Conservation (phyloP, 2,329 filamentous ascomycete species). For the Aplosporella prunicola region DNA sequence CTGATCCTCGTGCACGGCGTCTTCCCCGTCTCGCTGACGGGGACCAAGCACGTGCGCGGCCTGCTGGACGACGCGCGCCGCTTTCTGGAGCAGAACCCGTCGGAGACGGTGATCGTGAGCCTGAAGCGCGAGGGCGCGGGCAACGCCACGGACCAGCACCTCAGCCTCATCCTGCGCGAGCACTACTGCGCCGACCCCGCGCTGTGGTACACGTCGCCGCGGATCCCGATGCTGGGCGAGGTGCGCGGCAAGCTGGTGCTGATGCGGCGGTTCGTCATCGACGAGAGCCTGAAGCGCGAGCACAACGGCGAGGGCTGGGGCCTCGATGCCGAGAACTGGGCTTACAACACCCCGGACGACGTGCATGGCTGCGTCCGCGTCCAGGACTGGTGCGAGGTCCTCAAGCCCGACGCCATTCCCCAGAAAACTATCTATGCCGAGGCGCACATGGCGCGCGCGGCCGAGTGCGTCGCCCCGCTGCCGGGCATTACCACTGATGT, state of each 20-base stretch:
- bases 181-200: constrained; percentile 54
- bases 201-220: constrained; percentile 70
- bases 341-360: constrained; percentile 77
- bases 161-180: constrained; percentile 61
- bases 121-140: constrained; percentile 88
- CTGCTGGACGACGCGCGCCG: constrained; percentile 61
- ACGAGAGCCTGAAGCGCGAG: constrained; percentile 40
- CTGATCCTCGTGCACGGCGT: constrained; percentile 80
- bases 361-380: constrained; percentile 67
- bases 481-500: constrained; percentile 32
- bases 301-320: constrained; percentile 47
- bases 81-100: constrained; percentile 69
- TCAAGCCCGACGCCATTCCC: constrained; percentile 63
- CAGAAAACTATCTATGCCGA: constrained; percentile 68
- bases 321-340: constrained; percentile 60
- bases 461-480: constrained; percentile 24
- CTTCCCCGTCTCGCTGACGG: constrained; percentile 79
- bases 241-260: constrained; percentile 76
- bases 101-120: constrained; percentile 75
- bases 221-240: constrained; percentile 68
- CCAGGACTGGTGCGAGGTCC: constrained; percentile 90
- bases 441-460: constrained; percentile 67
- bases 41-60: constrained; percentile 66
- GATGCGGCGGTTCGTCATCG: constrained; percentile 66
- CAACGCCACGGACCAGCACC: constrained; percentile 65